Evolutionary conservation across 1,284 basidiomycete genomes (phyloP).

Genomic region (Rhodofomes roseus): DNA sequence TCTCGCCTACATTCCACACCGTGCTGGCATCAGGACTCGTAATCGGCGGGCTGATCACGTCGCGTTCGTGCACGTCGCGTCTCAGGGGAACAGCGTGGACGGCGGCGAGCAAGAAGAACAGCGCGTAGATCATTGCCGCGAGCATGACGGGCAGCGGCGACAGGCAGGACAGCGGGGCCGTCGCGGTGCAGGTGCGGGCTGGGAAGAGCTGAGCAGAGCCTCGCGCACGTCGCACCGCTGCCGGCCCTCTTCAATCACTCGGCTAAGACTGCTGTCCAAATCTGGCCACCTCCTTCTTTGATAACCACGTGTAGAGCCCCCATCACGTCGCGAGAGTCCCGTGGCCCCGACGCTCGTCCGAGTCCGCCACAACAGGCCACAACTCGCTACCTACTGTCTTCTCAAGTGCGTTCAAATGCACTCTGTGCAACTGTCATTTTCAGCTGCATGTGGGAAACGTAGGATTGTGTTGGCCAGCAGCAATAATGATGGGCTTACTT

Average conservation of each 20-base stretch:
- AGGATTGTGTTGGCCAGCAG: too few relatives aligned
- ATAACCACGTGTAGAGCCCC: too few relatives aligned
- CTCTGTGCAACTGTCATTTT: too few relatives aligned
- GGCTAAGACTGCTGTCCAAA: not conserved
- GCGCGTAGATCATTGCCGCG: slow-evolving; percentile 7
- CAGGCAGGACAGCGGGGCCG: not conserved
- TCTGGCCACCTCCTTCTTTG: not conserved
- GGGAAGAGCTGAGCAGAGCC: slow-evolving; percentile 4
- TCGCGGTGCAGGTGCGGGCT: not conserved
- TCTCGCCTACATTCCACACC: slow-evolving; percentile 15
- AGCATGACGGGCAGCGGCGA: slow-evolving; percentile 6
- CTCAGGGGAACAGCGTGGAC: slow-evolving; percentile 3
- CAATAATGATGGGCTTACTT: too few relatives aligned
- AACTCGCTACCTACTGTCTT: too few relatives aligned
- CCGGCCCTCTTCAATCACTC: not conserved
- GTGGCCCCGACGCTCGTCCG: too few relatives aligned
- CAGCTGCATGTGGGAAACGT: too few relatives aligned
- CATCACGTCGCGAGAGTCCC: too few relatives aligned
- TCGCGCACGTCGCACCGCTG: slow-evolving; percentile 3
- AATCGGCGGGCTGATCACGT: slow-evolving; percentile 15
- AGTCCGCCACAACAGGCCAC: too few relatives aligned
- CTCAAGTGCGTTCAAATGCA: too few relatives aligned
- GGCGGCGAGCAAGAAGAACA: slow-evolving; percentile 5
- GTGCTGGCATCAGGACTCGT: slow-evolving; percentile 14
- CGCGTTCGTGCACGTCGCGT: slow-evolving; percentile 3